Base-by-base conservation (phyloP, 2,329 filamentous ascomycete species). In the Arthrinium puccinioides region DNA sequence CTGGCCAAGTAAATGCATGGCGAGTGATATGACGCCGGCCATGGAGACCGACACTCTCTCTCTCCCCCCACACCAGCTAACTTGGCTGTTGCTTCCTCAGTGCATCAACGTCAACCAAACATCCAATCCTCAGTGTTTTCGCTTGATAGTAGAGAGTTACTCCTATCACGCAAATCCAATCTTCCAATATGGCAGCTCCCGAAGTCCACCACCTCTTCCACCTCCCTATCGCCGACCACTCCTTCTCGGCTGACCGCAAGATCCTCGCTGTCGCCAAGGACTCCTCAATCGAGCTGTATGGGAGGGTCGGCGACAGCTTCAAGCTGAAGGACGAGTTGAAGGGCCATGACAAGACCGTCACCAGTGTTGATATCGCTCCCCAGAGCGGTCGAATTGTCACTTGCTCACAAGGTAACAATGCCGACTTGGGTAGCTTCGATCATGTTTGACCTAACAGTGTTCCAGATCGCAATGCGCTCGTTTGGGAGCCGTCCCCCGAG, bases 101-200 rank as follows among this genome's bases (percentile, higher is more conserved):
- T n/a, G n/a, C n/a, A n/a, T n/a, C n/a, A n/a, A n/a, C n/a, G n/a
- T n/a, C n/a, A n/a, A n/a, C n/a, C n/a, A n/a, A n/a, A n/a, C n/a
- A n/a, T n/a, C n/a, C n/a, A n/a, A n/a, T n/a, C n/a, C n/a, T n/a
- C n/a, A n/a, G n/a, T n/a, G n/a, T n/a, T n/a, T n/a, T n/a, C n/a
- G n/a, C n/a, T 70, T 77, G 85, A 75, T 92, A 96, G 92, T 97
- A 83, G 92, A 97, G 92, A 94, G 87, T 78, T 86, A 70, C 87
- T 94, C 87, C 87, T 92, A 87, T 85, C 82, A 72, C 67, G 14
- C 37, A 9, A 20, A 16, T 8, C 2, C 25, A 11, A 14, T 20
- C 33, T 20, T 37, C 45, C 61, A 73, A 37, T 42, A 97, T 97
- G 90, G 72, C 86, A 38, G 62, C 82, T 42, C 87, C 89, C 47